phyloP scores from a whole-genome alignment of 495 filamentous ascomycete species.

The Lindgomyces ingoldianus region DNA sequence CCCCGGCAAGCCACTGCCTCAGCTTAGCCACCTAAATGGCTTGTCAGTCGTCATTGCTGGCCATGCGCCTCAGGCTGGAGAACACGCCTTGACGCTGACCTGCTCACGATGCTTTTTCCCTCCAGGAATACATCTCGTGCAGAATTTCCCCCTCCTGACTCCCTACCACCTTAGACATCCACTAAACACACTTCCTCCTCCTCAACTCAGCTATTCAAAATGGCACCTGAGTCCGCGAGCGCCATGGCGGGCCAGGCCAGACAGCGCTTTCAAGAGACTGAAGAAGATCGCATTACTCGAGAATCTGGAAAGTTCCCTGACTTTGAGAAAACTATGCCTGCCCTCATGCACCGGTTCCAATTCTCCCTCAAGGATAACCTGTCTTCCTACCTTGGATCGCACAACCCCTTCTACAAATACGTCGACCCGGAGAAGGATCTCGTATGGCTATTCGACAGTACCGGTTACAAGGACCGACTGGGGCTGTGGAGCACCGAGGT shows the following conservation, averaged over 20 bases:
- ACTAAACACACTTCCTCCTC: slow-evolving; percentile 21
- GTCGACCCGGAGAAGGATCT: slow-evolving; percentile 58
- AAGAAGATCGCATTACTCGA: slow-evolving; percentile 30
- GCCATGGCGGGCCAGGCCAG: slow-evolving; percentile 27
- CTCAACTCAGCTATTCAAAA: slow-evolving; percentile 18
- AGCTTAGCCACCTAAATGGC: too few species aligned
- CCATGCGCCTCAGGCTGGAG: not conserved
- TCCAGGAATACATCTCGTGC: slow-evolving; percentile 11
- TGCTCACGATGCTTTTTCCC: slow-evolving; percentile 3
- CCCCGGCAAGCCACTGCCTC: not conserved
- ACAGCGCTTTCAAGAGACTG: slow-evolving; percentile 27
- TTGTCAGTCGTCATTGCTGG: slow-evolving; percentile 10
- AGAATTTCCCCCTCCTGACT: slow-evolving; percentile 33
- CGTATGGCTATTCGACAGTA: slow-evolving; percentile 91
- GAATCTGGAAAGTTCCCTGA: slow-evolving; percentile 25
- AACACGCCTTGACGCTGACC: not conserved
- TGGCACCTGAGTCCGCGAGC: slow-evolving; percentile 6
- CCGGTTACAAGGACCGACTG: slow-evolving; percentile 62
- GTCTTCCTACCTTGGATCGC: slow-evolving; percentile 49
- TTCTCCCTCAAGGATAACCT: slow-evolving; percentile 40
- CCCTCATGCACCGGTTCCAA: slow-evolving; percentile 26
- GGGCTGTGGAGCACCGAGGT: slow-evolving; percentile 73
- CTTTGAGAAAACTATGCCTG: slow-evolving; percentile 36
- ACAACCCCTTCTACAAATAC: slow-evolving; percentile 46
- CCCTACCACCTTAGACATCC: slow-evolving; percentile 23